These are phyloP conservation scores for Huntiella abstrusa DNA, from an alignment of 2,329 filamentous ascomycete genomes.

Conservation along the genomic window DNA sequence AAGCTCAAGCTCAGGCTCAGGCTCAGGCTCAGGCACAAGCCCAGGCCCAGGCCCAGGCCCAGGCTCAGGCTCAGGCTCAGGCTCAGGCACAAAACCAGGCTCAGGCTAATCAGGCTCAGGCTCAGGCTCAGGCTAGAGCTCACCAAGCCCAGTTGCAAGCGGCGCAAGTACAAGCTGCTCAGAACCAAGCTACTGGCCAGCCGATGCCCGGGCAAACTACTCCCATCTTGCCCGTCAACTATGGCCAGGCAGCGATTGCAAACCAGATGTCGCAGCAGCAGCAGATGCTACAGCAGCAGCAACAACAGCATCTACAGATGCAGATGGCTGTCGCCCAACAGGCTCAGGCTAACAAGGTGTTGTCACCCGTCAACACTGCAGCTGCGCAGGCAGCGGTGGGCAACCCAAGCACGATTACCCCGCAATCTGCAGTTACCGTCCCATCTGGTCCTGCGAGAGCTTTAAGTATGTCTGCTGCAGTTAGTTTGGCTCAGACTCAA, in stretches of 20 bases:
- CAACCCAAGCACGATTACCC: constrained; percentile 29
- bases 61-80: constrained; percentile 12
- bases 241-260: too few relatives aligned
- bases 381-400: constrained; percentile 24
- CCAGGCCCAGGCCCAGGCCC: neutral
- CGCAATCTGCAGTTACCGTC: constrained; percentile 24
- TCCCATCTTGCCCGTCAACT: too few relatives aligned
- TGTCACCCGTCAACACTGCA: constrained; percentile 29
- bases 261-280: constrained; percentile 13
- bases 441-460: constrained; percentile 21
- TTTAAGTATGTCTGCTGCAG: constrained; percentile 30
- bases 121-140: constrained; percentile 11
- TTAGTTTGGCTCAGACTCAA: constrained; percentile 23
- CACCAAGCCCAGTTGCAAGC: constrained; percentile 4
- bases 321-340: constrained; percentile 12
- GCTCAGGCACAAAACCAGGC: constrained; percentile 15
- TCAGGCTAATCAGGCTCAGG: constrained; percentile 10
- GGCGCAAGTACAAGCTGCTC: neutral
- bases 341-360: constrained; percentile 17
- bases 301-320: constrained; percentile 12
- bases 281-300: constrained; percentile 12
- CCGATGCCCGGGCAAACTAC: neutral
- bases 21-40: constrained; percentile 14
- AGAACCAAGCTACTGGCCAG: constrained; percentile 23
- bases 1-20: constrained; percentile 8